These are phyloP conservation scores for Pseudocercospora vitis DNA, from an alignment of 2,329 filamentous ascomycete species.

Conservation along the genomic window DNA sequence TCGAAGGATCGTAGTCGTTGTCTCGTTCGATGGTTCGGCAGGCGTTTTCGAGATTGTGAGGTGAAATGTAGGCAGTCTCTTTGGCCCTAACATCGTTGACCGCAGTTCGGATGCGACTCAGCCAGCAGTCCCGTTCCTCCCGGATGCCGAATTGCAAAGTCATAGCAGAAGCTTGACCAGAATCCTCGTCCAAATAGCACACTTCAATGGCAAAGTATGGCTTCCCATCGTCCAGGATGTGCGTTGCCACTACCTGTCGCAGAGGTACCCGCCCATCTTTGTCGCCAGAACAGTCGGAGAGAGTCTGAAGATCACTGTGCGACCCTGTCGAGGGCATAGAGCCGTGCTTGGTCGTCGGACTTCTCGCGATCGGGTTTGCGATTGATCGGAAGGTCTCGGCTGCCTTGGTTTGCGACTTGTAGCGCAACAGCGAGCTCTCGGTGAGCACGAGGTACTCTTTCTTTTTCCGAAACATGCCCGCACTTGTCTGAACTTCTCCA, in stretches of 20 bases:
- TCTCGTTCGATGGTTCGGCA: slow-evolving; percentile 64
- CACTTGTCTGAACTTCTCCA: slow-evolving; percentile 69
- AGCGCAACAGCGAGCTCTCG: slow-evolving; percentile 66
- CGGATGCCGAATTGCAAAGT: slow-evolving; percentile 64
- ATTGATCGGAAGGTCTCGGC: slow-evolving; percentile 59
- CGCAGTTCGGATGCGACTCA: slow-evolving; percentile 61
- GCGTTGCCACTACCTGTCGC: slow-evolving; percentile 66
- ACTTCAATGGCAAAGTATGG: slow-evolving; percentile 68
- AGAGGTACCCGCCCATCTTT: slow-evolving; percentile 60
- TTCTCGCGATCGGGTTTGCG: slow-evolving; percentile 42
- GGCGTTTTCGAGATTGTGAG: slow-evolving; percentile 62
- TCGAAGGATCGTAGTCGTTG: slow-evolving; percentile 66
- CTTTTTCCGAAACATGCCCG: slow-evolving; percentile 69
- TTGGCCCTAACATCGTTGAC: slow-evolving; percentile 56
- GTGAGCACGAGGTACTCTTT: slow-evolving; percentile 71
- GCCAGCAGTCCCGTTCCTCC: slow-evolving; percentile 66
- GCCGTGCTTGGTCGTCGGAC: slow-evolving; percentile 54
- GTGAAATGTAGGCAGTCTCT: slow-evolving; percentile 56
- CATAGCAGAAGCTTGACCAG: slow-evolving; percentile 60
- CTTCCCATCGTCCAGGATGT: slow-evolving; percentile 65
- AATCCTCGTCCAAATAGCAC: slow-evolving; percentile 66
- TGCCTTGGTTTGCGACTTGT: slow-evolving; percentile 67
- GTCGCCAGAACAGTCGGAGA: slow-evolving; percentile 53
- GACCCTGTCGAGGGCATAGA: slow-evolving; percentile 61
- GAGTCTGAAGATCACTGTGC: slow-evolving; percentile 60